Percentiles rank a stretch among this genome's conserved stretches.
Evolutionary conservation across 345 rosid species (phyloP).

Genomic region (Rhizophora mangle): DNA sequence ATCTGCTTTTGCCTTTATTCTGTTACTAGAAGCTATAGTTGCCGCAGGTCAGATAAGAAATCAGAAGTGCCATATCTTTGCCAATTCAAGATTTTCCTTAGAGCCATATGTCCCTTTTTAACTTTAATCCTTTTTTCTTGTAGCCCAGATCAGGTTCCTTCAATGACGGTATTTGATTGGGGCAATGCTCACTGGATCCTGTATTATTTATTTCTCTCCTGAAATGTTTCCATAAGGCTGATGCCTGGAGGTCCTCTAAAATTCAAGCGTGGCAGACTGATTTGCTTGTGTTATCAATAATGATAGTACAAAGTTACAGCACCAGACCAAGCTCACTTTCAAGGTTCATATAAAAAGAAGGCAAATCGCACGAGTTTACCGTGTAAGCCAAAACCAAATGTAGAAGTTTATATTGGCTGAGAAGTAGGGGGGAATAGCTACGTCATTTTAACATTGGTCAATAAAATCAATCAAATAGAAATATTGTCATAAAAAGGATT

Average conservation of each 20-base stretch:
- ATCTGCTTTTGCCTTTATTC: not conserved
- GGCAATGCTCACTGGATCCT: not conserved
- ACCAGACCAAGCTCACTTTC: too few relatives aligned
- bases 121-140: not conserved
- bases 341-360: too few relatives aligned
- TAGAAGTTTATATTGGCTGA: too few relatives aligned
- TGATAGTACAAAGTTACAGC: too few relatives aligned
- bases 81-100: conserved; percentile 13
- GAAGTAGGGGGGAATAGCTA: too few relatives aligned
- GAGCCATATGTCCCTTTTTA: not conserved
- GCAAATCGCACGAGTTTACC: too few relatives aligned
- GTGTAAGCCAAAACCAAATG: too few relatives aligned
- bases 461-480: too few relatives aligned
- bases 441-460: too few relatives aligned
- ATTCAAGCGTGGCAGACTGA: not conserved
- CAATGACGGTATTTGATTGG: not conserved
- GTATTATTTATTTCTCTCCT: not conserved
- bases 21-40: conserved; percentile 28
- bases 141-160: not conserved
- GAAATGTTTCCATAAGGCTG: not conserved
- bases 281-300: too few relatives aligned
- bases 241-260: not conserved
- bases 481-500: too few relatives aligned
- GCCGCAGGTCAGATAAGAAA: conserved; percentile 33
- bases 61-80: conserved; percentile 24